phyloP scores from a whole-genome alignment of 139 green algal species.

The Tetraselmis chui region DNA sequence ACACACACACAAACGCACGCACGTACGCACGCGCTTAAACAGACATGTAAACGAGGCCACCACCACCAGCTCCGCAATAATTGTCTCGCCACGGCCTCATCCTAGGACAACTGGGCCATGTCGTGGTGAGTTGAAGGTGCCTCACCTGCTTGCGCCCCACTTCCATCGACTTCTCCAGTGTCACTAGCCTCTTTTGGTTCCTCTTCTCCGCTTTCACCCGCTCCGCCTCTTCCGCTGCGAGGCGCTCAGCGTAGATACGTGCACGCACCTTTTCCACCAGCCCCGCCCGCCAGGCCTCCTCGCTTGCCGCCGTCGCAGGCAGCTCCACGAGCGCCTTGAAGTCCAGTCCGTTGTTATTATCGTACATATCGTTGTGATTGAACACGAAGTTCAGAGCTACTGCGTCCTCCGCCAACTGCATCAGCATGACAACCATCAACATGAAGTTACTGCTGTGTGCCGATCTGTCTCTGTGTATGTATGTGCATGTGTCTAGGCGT shows the following conservation, averaged over 20 bases:
- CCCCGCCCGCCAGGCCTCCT: constrained; percentile 20
- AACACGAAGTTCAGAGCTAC: constrained; percentile 67
- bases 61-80: too few relatives aligned
- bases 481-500: too few relatives aligned
- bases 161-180: constrained; percentile 6
- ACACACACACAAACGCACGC: constrained; percentile 1
- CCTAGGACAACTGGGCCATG: not conserved
- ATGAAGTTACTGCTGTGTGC: too few relatives aligned
- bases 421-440: too few relatives aligned
- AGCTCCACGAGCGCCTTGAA: constrained; percentile 24
- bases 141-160: constrained; percentile 6
- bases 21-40: too few relatives aligned
- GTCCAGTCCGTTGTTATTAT: constrained; percentile 69
- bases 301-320: not conserved
- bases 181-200: not conserved
- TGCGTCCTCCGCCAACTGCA: constrained; percentile 44
- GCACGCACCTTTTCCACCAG: constrained; percentile 14
- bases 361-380: constrained; percentile 59
- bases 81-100: too few relatives aligned
- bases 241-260: constrained; percentile 16
- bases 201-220: not conserved
- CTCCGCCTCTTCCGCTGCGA: constrained; percentile 14
- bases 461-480: too few relatives aligned
- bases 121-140: too few relatives aligned
- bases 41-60: too few relatives aligned